phyloP scores from a whole-genome alignment of 768 basidiomycete species.

The Baorangia bicolor region DNA sequence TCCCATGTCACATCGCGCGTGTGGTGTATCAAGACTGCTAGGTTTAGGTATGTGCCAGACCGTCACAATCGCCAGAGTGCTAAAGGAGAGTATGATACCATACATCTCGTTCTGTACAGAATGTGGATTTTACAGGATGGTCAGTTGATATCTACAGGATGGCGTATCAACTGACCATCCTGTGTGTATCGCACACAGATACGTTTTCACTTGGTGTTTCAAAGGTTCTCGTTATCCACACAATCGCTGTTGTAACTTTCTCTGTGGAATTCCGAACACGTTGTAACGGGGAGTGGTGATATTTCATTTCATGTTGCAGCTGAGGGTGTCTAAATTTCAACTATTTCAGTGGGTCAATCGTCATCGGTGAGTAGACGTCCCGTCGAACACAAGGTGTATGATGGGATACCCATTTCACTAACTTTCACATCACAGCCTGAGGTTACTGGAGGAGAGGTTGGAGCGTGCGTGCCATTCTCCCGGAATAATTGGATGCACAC shows the following conservation, averaged over 20 bases:
- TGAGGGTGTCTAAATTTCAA: no score
- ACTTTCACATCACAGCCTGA: no score
- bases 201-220: no score
- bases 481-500: not conserved
- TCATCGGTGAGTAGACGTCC: not conserved
- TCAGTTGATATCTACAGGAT: not conserved
- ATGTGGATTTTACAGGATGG: slow-evolving; percentile 1
- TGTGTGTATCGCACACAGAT: not conserved
- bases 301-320: not conserved
- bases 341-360: no score
- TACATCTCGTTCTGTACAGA: not conserved
- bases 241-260: not conserved
- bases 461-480: not conserved
- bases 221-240: not conserved
- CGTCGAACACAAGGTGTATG: not conserved
- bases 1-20: not conserved
- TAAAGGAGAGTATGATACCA: not conserved
- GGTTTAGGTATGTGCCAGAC: not conserved
- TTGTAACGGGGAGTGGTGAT: not conserved
- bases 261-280: not conserved
- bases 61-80: not conserved
- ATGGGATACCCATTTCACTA: not conserved
- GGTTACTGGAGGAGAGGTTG: not conserved
- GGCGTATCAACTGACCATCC: not conserved
- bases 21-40: not conserved